phyloP scores from a whole-genome alignment of 768 basidiomycete species.

The Termitomyces titanicus region DNA sequence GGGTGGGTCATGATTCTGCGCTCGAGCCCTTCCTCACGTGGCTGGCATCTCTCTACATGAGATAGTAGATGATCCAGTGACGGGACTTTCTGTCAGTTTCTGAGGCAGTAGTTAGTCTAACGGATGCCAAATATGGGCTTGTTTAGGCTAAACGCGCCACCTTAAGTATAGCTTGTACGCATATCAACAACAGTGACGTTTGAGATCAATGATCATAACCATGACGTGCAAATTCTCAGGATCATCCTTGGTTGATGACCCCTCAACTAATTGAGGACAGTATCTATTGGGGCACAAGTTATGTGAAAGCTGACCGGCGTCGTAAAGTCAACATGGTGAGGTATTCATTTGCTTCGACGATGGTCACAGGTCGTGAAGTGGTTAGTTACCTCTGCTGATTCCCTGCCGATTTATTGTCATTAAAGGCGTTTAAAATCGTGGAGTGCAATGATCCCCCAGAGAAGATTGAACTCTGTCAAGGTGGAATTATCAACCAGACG shows the following conservation, averaged over 20 bases:
- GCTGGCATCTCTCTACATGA: not conserved
- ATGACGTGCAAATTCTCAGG: too few species aligned
- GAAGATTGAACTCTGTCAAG: constrained; percentile 56
- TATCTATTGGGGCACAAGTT: not conserved
- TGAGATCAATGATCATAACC: too few species aligned
- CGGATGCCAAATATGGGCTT: not conserved
- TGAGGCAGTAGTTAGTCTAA: not conserved
- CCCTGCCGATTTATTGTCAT: not conserved
- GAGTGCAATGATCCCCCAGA: constrained; percentile 62
- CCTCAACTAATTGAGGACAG: not conserved
- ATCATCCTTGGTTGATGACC: not conserved
- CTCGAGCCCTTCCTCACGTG: not conserved
- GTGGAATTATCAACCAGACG: constrained; percentile 33
- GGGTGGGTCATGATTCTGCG: not conserved
- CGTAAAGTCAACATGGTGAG: constrained; percentile 48
- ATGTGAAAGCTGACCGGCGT: constrained; percentile 29
- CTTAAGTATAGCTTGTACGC: too few species aligned
- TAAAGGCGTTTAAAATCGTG: constrained; percentile 69
- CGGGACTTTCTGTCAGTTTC: not conserved
- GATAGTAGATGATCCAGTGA: constrained; percentile 26
- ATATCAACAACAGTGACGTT: too few species aligned
- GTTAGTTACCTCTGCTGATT: constrained; percentile 44
- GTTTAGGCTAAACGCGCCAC: too few species aligned
- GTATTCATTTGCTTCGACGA: constrained; percentile 64
- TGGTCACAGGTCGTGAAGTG: constrained; percentile 34